Conservation (phyloP, 768 basidiomycete species). For the Boletus sensibilis region DNA sequence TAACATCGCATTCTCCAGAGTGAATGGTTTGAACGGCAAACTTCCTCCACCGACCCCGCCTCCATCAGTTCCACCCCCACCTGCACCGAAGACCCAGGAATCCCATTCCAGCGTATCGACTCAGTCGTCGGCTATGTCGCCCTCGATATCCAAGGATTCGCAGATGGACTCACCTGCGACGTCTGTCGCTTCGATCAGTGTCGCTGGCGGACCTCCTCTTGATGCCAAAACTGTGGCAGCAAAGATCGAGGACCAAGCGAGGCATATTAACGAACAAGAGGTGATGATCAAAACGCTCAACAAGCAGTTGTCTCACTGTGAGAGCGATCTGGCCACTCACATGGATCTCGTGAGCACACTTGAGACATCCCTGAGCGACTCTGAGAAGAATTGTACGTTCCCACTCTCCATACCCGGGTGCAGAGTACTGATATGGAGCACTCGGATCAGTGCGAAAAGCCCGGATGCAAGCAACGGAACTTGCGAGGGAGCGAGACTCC, state of each 20-base stretch:
- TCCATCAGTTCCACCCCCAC: slow-evolving; percentile 84
- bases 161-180: slow-evolving; percentile 66
- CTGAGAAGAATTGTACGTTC: slow-evolving; percentile 86
- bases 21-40: slow-evolving; percentile 66
- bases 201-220: slow-evolving; percentile 33
- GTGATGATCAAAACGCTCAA: slow-evolving; percentile 92
- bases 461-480: slow-evolving; percentile 88
- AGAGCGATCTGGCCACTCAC: slow-evolving; percentile 86
- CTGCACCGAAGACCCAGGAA: slow-evolving; percentile 59
- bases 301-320: slow-evolving; percentile 91
- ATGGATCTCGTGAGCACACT: slow-evolving; percentile 86
- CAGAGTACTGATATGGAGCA: slow-evolving; percentile 9
- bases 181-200: slow-evolving; percentile 50
- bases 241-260: slow-evolving; percentile 71
- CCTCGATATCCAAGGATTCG: slow-evolving; percentile 69
- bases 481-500: slow-evolving; percentile 82
- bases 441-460: slow-evolving; percentile 75
- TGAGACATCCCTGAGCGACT: slow-evolving; percentile 84
- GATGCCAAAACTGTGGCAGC: slow-evolving; percentile 54
- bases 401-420: neutral
- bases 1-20: slow-evolving; percentile 52
- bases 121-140: slow-evolving; percentile 52
- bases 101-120: slow-evolving; percentile 59
- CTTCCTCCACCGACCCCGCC: slow-evolving; percentile 81
- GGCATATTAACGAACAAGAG: slow-evolving; percentile 80